Base-by-base conservation (phyloP, 129 eudicot genomes). In the Helianthus tuberosus region DNA sequence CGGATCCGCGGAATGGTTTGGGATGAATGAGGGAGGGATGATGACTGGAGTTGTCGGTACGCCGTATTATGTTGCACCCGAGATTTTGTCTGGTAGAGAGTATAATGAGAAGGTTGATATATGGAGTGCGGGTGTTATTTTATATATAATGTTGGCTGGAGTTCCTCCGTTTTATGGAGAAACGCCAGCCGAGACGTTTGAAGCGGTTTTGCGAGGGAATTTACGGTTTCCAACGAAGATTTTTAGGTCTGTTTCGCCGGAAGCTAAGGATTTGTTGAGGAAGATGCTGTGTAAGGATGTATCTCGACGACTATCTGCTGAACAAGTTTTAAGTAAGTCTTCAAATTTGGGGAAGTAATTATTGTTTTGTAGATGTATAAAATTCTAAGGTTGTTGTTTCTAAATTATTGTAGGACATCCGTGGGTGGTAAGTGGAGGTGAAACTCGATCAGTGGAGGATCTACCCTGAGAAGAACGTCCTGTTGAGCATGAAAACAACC, bases 41-140 rank as follows among this genome's bases (percentile, higher is more conserved):
- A 82, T 93, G 90, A 66, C 65, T 2, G 98, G 96, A 20, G 75
- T 93, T 27, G 96, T 93, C 3, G 98, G 98, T 44, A 93, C 95
- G 29, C 95, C 98, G 23, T 89, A 86, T 65, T 93, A 93, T 14
- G 87, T 89, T 3, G 98, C 96, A 3, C 96, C 96, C 6, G 98
- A 93, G 86, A 88, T 93, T 0, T 57, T 93, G 65, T 71, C 87
- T 0, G 96, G 96, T 6, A 68, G 75, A 11, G 86, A 76, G 20
- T 89, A 93, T 62, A 68, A 66, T 13, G 95, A 93, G 76, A 93
- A 89, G 79, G 87, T 88, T 1, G 98, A 93, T 63, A 86, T 93
- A 11, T 93, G 98, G 98, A 89, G 95, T 48, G 95, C 96, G 1
- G 98, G 98, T 11, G 95, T 93, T 12, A 78, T 93, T 62, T 59